Percentiles rank a stretch among this genome's conserved stretches.
Conservation (phyloP, 768 basidiomycete species). For the Leccinum pellstonianum region DNA sequence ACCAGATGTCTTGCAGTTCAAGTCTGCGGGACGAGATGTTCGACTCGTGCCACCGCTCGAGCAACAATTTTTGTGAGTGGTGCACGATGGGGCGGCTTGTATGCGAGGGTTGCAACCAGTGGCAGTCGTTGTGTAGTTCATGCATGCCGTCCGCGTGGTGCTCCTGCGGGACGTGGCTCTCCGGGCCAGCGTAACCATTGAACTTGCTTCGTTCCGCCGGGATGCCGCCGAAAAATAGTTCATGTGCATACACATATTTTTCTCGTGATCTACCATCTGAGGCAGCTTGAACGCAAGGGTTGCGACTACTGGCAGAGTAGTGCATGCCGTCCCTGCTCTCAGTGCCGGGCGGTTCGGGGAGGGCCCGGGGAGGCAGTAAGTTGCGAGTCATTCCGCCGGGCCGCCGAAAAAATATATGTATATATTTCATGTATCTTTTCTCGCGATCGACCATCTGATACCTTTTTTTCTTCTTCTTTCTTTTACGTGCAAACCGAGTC, state of each 20-base stretch:
- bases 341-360: too few species aligned
- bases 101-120: background rate
- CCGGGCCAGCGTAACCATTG: background rate
- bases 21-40: constrained; percentile 9
- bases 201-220: too few species aligned
- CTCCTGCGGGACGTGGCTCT: too few species aligned
- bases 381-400: too few species aligned
- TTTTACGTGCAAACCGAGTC: background rate
- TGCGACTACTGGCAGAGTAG: background rate
- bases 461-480: background rate
- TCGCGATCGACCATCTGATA: background rate
- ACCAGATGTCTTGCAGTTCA: constrained; percentile 10
- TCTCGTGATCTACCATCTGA: background rate
- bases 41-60: constrained; percentile 1
- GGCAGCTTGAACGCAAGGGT: background rate
- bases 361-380: too few species aligned
- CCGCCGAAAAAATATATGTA: background rate
- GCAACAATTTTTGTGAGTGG: background rate
- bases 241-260: too few species aligned
- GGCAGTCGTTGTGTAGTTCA: too few species aligned
- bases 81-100: background rate
- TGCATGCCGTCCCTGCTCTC: too few species aligned
- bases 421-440: background rate
- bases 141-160: too few species aligned
- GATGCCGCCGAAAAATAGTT: too few species aligned